Base-by-base conservation (phyloP, 495 filamentous ascomycete species). In the Bathelium albidoporum region DNA sequence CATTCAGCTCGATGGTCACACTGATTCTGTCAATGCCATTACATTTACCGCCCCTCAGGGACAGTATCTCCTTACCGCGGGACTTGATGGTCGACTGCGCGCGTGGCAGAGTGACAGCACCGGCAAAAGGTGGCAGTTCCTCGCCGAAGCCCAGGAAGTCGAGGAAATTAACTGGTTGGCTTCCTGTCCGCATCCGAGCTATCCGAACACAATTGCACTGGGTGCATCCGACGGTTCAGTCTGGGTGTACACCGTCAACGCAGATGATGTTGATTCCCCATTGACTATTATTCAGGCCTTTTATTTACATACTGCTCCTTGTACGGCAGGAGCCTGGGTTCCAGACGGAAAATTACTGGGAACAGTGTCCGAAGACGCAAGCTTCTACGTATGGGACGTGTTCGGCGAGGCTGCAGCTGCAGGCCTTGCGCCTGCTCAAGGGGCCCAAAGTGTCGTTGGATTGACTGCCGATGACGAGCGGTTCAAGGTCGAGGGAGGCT, bases 151-250 rank as follows among this genome's bases (percentile, higher is more conserved):
- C 1, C 85, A 89, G 76, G 95, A 99, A 73, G 92, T 96, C 1
- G 87, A 93, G 65, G 93, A 97, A 74, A 87, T 99, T 65, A 95
- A 95, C 78, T 99, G 92, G 90, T 74, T 97, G 5, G 73, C 80
- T 0, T 79, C 89, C 0, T 96, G 89, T 72, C 93, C 93, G 1
- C 80, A 82, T 22, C 73, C 81, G 20, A 74, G 77, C 10, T 82
- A 87, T 71, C 82, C 85, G 28, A 95, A 97, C 73, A 85, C 88
- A n/a, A 70, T 99, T 66, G 95, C 95, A 0, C 74, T 97, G 24
- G 95, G 95, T 41, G 90, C 91, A 43, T 88, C 81, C n/a, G 93
- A 99, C 72, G 95, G 95, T 18, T 89, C 84, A 58, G 90, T 95
- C 5, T 99, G 95, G 95, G 87, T 99, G 5, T 94, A 97, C 76